Percentiles rank a stretch among this genome's conserved stretches.
Conservation (phyloP, 129 eudicot genomes). For the Scalesia atractyloides region DNA sequence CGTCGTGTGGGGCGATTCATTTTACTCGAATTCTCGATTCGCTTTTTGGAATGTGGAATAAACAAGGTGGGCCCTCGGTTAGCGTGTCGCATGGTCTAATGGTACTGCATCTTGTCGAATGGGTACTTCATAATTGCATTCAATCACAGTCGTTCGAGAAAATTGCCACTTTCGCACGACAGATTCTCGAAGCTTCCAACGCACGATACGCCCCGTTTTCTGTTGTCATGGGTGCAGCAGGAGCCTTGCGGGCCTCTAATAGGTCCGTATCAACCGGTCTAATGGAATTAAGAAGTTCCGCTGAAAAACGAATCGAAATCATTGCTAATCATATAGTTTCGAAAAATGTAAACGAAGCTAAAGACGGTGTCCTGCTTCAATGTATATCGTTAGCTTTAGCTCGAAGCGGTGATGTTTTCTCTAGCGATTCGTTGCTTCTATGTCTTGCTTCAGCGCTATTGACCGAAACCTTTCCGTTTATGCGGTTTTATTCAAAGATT, state of each 20-base stretch:
- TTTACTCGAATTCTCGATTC: slow-evolving; percentile 51
- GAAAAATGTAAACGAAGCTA: slow-evolving; percentile 19
- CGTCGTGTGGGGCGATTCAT: slow-evolving; percentile 48
- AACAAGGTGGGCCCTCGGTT: slow-evolving; percentile 53
- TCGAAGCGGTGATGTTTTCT: slow-evolving; percentile 63
- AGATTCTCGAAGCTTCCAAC: slow-evolving; percentile 43
- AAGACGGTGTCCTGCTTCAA: slow-evolving; percentile 47
- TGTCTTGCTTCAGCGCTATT: slow-evolving; percentile 71
- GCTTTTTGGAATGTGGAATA: slow-evolving; percentile 63
- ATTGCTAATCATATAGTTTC: slow-evolving; percentile 50
- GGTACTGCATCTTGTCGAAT: slow-evolving; percentile 88
- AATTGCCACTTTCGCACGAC: slow-evolving; percentile 38
- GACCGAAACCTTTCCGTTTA: slow-evolving; percentile 74
- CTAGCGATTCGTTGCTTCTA: slow-evolving; percentile 46
- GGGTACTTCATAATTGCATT: slow-evolving; percentile 65
- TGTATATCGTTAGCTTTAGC: slow-evolving; percentile 77
- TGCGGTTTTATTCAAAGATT: slow-evolving; percentile 43
- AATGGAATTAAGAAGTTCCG: slow-evolving; percentile 53
- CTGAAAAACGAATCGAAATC: slow-evolving; percentile 58
- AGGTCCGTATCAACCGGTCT: slow-evolving; percentile 60
- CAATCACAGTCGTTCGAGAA: slow-evolving; percentile 55
- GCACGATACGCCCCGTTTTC: slow-evolving; percentile 51
- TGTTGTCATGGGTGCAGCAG: slow-evolving; percentile 89
- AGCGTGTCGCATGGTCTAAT: slow-evolving; percentile 62
- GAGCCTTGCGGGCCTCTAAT: slow-evolving; percentile 67